Evolutionary conservation across 1,139 yeast species (phyloP).

Genomic region (Yamadazyma siamensis): DNA sequence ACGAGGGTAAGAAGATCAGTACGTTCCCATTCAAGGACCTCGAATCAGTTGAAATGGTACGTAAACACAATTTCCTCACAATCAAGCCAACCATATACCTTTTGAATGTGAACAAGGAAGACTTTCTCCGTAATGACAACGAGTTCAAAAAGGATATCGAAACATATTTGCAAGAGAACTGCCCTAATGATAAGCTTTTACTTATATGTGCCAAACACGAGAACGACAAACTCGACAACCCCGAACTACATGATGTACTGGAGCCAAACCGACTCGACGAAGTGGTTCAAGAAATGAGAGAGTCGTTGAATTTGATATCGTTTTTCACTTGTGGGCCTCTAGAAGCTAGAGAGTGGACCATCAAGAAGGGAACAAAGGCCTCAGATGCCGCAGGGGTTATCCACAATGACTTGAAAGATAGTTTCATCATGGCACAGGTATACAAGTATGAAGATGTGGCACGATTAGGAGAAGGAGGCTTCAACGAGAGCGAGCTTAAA

Average conservation of each 20-base stretch:
- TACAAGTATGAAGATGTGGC: conserved; percentile 74
- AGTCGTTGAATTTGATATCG: conserved; percentile 67
- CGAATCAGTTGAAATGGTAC: conserved; percentile 56
- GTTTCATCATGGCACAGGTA: conserved; percentile 83
- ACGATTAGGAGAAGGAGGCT: conserved; percentile 19
- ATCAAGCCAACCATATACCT: conserved; percentile 68
- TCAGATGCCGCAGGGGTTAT: conserved; percentile 94
- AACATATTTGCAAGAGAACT: conserved; percentile 52
- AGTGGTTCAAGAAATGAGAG: conserved; percentile 62
- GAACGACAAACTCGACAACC: conserved; percentile 27
- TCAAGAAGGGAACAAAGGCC: conserved; percentile 73
- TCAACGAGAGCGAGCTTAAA: conserved; percentile 44
- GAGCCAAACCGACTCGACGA: conserved; percentile 37
- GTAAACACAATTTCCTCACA: conserved; percentile 58
- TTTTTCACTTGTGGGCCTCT: conserved; percentile 89
- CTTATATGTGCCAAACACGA: conserved; percentile 64
- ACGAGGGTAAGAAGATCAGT: conserved; percentile 56
- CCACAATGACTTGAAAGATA: conserved; percentile 81
- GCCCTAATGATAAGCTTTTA: conserved; percentile 53
- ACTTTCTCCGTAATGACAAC: conserved; percentile 43
- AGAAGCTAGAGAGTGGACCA: conserved; percentile 93
- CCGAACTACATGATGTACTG: conserved; percentile 17
- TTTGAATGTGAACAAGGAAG: conserved; percentile 58
- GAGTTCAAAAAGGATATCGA: conserved; percentile 42
- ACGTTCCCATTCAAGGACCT: conserved; percentile 45